These are phyloP conservation scores for Triangularia verruculosa DNA, from an alignment of 2,329 filamentous ascomycete genomes.

Conservation along the genomic window DNA sequence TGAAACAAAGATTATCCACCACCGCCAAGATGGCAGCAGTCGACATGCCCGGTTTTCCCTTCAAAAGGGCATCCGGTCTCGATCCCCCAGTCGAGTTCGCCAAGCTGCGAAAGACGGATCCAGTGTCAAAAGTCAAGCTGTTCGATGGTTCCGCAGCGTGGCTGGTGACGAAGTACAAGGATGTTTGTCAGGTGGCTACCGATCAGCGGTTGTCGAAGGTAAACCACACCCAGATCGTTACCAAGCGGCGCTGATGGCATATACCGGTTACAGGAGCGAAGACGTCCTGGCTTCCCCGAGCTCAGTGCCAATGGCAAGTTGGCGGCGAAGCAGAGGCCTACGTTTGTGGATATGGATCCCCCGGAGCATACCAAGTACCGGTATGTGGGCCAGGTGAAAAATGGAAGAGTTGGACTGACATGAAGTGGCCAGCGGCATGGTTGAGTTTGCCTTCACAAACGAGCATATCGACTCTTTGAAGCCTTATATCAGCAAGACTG, in stretches of 20 bases:
- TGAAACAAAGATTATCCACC: not conserved
- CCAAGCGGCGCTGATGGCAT: not conserved
- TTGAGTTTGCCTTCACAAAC: slow-evolving; percentile 41
- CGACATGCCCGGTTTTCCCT: slow-evolving; percentile 36
- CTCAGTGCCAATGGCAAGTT: slow-evolving; percentile 45
- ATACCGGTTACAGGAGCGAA: slow-evolving; percentile 34
- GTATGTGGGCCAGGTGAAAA: slow-evolving; percentile 17
- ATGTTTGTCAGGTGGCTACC: slow-evolving; percentile 44
- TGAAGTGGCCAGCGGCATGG: slow-evolving; percentile 40
- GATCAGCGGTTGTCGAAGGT: slow-evolving; percentile 47
- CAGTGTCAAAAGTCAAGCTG: slow-evolving; percentile 44
- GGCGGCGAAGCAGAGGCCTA: slow-evolving; percentile 47
- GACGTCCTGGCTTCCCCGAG: slow-evolving; percentile 45
- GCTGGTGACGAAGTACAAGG: slow-evolving; percentile 47
- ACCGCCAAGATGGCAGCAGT: slow-evolving; percentile 19
- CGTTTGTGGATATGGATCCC: slow-evolving; percentile 51
- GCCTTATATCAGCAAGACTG: slow-evolving; percentile 46
- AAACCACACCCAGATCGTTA: no score
- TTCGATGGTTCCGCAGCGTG: slow-evolving; percentile 47
- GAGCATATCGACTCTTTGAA: slow-evolving; percentile 39
- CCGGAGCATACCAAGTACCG: slow-evolving; percentile 46
- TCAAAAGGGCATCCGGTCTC: slow-evolving; percentile 37
- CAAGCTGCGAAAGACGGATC: slow-evolving; percentile 40
- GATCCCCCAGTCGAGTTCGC: slow-evolving; percentile 46
- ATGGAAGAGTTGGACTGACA: slow-evolving; percentile 23